Percentiles rank a stretch among this genome's conserved stretches.
Evolutionary conservation across 768 basidiomycete species (phyloP).

Genomic region (Mycena rebaudengoi): DNA sequence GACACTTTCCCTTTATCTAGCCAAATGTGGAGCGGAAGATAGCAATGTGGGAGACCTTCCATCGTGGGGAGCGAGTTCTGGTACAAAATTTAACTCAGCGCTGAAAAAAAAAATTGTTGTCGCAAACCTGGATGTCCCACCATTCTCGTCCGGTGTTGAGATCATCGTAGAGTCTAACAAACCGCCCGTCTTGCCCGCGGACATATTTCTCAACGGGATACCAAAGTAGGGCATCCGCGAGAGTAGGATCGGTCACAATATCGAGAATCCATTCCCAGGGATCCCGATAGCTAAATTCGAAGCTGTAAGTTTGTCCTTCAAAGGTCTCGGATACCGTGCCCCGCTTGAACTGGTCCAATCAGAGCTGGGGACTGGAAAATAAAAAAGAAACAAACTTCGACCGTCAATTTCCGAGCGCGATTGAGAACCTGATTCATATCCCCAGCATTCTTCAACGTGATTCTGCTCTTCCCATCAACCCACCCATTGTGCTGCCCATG

Average conservation of each 20-base stretch:
- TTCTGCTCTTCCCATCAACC: constrained; percentile 4
- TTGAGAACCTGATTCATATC: constrained; percentile 5
- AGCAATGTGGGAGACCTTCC: constrained; percentile 12
- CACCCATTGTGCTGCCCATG: not conserved
- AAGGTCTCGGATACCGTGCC: constrained; percentile 5
- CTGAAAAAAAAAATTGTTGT: not conserved
- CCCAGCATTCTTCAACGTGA: constrained; percentile 8
- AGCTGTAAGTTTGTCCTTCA: not conserved
- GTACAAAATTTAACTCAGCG: too few relatives aligned
- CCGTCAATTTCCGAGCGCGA: constrained; percentile 6
- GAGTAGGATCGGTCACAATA: constrained; percentile 15
- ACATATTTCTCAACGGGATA: constrained; percentile 19
- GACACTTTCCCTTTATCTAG: constrained; percentile 14
- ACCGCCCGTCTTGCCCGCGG: not conserved
- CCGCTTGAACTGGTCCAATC: constrained; percentile 2
- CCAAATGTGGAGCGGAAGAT: not conserved
- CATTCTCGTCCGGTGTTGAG: constrained; percentile 15
- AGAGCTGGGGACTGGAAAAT: not conserved
- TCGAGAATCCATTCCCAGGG: constrained; percentile 27
- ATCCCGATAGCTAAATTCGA: constrained; percentile 21
- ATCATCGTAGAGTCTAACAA: constrained; percentile 17
- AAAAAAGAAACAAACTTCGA: constrained; percentile 8
- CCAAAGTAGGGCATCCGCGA: constrained; percentile 12
- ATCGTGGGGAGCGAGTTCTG: not conserved
- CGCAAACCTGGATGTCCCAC: constrained; percentile 21